Conservation (phyloP, 2,329 filamentous ascomycete genomes). For the Xylaria sp. region DNA sequence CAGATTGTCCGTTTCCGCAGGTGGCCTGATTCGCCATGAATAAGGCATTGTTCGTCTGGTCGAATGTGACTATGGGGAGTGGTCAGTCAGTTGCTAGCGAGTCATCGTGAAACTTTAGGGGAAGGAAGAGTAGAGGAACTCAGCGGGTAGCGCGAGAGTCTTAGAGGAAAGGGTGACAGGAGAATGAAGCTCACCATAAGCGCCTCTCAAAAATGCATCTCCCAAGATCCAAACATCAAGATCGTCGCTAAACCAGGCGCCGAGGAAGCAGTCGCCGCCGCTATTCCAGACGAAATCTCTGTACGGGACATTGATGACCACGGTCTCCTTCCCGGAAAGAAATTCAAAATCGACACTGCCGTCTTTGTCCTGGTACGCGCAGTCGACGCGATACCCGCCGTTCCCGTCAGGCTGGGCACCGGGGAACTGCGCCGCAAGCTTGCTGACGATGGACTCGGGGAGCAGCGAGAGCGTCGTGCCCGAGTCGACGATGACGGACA, state of each 20-base stretch:
- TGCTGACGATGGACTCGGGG: conserved; percentile 55
- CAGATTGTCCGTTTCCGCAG: conserved; percentile 41
- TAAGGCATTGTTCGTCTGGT: conserved; percentile 48
- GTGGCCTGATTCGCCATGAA: conserved; percentile 48
- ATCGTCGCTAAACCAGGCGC: conserved; percentile 42
- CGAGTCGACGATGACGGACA: conserved; percentile 62
- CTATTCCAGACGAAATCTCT: conserved; percentile 50
- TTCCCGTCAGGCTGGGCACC: conserved; percentile 54
- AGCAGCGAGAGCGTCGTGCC: conserved; percentile 63
- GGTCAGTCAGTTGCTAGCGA: neutral
- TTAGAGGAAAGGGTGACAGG: neutral
- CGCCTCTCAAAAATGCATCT: conserved; percentile 49
- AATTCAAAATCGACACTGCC: conserved; percentile 64
- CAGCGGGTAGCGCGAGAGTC: neutral
- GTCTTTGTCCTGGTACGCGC: conserved; percentile 51
- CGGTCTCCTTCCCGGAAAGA: conserved; percentile 29
- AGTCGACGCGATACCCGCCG: conserved; percentile 60
- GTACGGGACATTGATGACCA: conserved; percentile 50
- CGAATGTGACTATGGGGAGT: conserved; percentile 44
- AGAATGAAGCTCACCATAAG: conserved; percentile 45
- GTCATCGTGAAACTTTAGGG: neutral
- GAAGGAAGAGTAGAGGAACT: too few species aligned
- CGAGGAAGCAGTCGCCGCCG: conserved; percentile 46
- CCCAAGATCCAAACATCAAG: conserved; percentile 48
- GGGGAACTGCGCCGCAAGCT: conserved; percentile 57